Percentiles rank a stretch among this genome's conserved stretches.
Evolutionary conservation across 2,329 filamentous ascomycete genomes (phyloP).

Genomic region (Pyrenochaeta sp.): DNA sequence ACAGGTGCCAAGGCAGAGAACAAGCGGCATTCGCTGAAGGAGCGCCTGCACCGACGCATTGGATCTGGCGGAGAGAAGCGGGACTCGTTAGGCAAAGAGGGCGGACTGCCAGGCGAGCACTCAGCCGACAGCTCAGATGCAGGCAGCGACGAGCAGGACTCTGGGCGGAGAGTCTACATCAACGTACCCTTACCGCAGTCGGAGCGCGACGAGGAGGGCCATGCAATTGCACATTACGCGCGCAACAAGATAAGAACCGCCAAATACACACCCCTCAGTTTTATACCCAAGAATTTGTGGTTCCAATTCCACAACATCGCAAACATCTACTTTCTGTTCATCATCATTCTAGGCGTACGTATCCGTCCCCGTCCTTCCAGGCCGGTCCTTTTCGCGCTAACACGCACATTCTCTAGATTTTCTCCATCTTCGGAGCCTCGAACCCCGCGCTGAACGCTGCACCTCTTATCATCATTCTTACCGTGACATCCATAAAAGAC

Average conservation of each 20-base stretch:
- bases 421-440: slow-evolving; percentile 90
- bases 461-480: slow-evolving; percentile 90
- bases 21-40: slow-evolving; percentile 85
- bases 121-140: slow-evolving; percentile 50
- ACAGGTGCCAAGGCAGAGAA: slow-evolving; percentile 75
- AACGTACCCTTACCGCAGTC: slow-evolving; percentile 80
- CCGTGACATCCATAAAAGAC: slow-evolving; percentile 90
- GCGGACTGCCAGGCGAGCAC: slow-evolving; percentile 54
- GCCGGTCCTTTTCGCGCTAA: slow-evolving; percentile 25
- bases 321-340: slow-evolving; percentile 97
- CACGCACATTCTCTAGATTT: slow-evolving; percentile 70
- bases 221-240: slow-evolving; percentile 73
- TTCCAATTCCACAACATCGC: slow-evolving; percentile 99
- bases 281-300: slow-evolving; percentile 95
- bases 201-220: slow-evolving; percentile 81
- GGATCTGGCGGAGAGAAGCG: slow-evolving; percentile 71
- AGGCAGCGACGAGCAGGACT: slow-evolving; percentile 49
- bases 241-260: slow-evolving; percentile 98
- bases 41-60: slow-evolving; percentile 72
- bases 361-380: slow-evolving; percentile 11
- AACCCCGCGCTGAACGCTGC: slow-evolving; percentile 91
- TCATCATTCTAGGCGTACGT: slow-evolving; percentile 92
- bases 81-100: slow-evolving; percentile 51
- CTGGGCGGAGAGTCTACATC: slow-evolving; percentile 75
- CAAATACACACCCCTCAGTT: slow-evolving; percentile 95